Conservation (phyloP, 257 asterid species). For the Verbascum thapsus region DNA sequence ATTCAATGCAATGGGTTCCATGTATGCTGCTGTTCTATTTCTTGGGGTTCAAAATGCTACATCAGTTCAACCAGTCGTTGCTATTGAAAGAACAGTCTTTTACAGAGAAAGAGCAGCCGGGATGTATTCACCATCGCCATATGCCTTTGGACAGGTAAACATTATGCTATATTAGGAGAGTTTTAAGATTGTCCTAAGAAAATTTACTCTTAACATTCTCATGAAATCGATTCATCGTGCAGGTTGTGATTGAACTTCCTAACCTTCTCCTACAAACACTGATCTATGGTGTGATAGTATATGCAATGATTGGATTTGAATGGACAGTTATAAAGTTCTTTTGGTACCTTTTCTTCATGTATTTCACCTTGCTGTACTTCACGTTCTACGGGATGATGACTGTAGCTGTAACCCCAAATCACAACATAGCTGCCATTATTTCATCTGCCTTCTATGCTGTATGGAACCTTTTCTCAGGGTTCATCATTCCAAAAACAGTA, state of each 20-base stretch:
- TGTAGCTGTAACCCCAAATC: slow-evolving; percentile 82
- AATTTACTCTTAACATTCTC: neutral
- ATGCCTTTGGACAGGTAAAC: slow-evolving; percentile 77
- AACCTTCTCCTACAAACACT: slow-evolving; percentile 59
- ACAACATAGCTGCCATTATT: slow-evolving; percentile 62
- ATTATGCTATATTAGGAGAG: neutral
- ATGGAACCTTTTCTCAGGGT: slow-evolving; percentile 87
- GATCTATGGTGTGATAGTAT: slow-evolving; percentile 62
- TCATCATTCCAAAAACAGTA: slow-evolving; percentile 75
- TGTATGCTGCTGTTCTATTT: slow-evolving; percentile 71
- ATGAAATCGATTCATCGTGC: slow-evolving; percentile 16
- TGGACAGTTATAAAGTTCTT: slow-evolving; percentile 69
- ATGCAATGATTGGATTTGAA: slow-evolving; percentile 79
- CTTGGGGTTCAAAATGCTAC: slow-evolving; percentile 70
- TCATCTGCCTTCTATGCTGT: slow-evolving; percentile 58
- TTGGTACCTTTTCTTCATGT: slow-evolving; percentile 79
- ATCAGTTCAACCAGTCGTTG: slow-evolving; percentile 80
- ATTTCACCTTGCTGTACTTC: slow-evolving; percentile 77
- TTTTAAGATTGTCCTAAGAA: neutral
- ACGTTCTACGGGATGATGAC: slow-evolving; percentile 83
- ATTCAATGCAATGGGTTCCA: slow-evolving; percentile 87
- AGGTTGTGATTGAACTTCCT: slow-evolving; percentile 75
- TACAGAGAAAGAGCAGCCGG: slow-evolving; percentile 94
- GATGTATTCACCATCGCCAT: slow-evolving; percentile 85
- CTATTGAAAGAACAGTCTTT: slow-evolving; percentile 76